These are phyloP conservation scores for Colletotrichum tofieldiae DNA, from an alignment of 2,329 filamentous ascomycete species.

Conservation along the genomic window DNA sequence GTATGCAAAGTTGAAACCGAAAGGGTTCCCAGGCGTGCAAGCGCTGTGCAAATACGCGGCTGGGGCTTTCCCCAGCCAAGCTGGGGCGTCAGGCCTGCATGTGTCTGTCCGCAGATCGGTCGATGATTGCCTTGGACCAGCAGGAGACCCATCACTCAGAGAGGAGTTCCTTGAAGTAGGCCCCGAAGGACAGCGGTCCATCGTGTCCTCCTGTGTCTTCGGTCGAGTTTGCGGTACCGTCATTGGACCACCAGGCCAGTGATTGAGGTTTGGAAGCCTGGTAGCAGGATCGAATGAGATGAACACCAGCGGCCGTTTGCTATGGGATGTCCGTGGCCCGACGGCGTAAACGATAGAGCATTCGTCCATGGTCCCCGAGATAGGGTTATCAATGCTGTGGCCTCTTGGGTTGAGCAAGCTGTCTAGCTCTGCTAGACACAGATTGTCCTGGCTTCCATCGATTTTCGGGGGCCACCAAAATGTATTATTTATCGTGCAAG, in stretches of 20 bases:
- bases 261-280: constrained; percentile 48
- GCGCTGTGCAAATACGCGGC: constrained; percentile 20
- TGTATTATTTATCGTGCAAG: constrained; percentile 2
- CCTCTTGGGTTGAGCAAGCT: constrained; percentile 56
- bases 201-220: not conserved
- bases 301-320: constrained; percentile 56
- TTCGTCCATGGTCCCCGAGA: constrained; percentile 63
- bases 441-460: not conserved
- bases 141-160: constrained; percentile 28
- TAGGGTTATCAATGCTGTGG: constrained; percentile 51
- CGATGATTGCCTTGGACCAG: constrained; percentile 41
- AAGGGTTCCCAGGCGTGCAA: not conserved
- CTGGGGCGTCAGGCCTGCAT: not conserved
- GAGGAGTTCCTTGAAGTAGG: constrained; percentile 10
- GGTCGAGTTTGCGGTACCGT: not conserved
- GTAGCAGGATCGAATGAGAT: constrained; percentile 61
- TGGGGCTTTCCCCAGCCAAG: constrained; percentile 17
- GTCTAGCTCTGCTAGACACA: constrained; percentile 47
- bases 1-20: constrained; percentile 35
- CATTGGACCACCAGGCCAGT: constrained; percentile 46
- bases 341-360: constrained; percentile 62
- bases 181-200: constrained; percentile 16
- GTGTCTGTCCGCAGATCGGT: not conserved
- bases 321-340: constrained; percentile 46
- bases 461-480: constrained; percentile 47